Base-by-base conservation (phyloP, 257 asterid species). In the Gentiana straminea region DNA sequence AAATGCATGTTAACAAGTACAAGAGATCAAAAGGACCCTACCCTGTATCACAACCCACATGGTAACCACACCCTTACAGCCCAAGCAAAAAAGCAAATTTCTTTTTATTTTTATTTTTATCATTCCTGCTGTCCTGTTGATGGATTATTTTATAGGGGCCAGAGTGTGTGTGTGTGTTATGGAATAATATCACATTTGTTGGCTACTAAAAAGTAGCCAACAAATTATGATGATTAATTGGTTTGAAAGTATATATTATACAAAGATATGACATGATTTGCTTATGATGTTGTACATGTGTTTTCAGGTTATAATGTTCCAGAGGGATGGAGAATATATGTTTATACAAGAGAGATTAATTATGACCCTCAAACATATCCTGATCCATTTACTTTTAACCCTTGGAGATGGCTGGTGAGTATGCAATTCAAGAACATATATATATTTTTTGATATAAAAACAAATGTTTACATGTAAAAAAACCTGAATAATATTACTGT, bases 341-440 rank as follows among this genome's bases (percentile, higher is more conserved):
- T 76, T 10, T 76, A 76, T 36, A 76, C 82, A 3, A 73, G 82
- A 41, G 82, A 76, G 75, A 82, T 92, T 72, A 92, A 88, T 67
- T 92, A 92, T 58, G 99, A 92, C 48, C 84, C 95, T 32, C 54
- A 74, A 53, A 63, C 86, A 37, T 92, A 92, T 71, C 94, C 97
- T 7, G 94, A 88, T 62, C 99, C 99, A 4, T 75, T 68, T 4
- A 71, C 86, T 55, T 92, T 92, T 81, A 92, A 88, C 63, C 99
- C 99, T 5, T 81, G 91, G 92, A 80, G 99, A 88, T 92, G 99
- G 99, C 80, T 92, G 95, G 98, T 92, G 49, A 49, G 95, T 81
- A 58, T 49, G 13, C 64, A 11, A 24, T 24, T 24, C 24, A 24
- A 24, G 24, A 24, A 24, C 24, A 24, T 24, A 24, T 24, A 24